Evolutionary conservation across 768 basidiomycete genomes (phyloP).

Genomic region (Nidula microcarpa): DNA sequence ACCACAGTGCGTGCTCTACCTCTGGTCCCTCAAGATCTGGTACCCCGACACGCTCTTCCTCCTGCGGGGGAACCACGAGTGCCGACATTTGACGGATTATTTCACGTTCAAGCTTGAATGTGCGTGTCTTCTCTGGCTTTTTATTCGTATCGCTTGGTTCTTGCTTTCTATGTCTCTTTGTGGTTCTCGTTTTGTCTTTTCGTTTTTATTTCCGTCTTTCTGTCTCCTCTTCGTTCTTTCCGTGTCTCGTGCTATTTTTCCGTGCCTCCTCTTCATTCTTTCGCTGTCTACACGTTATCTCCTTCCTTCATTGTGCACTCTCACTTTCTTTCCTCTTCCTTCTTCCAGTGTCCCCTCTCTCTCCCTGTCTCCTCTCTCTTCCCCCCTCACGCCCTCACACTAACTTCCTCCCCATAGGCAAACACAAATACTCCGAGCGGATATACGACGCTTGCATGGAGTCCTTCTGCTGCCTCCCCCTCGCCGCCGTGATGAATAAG

Average conservation of each 20-base stretch:
- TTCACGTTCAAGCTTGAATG: slow-evolving; percentile 99
- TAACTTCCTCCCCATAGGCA: slow-evolving; percentile 48
- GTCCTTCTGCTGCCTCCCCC: slow-evolving; percentile 90
- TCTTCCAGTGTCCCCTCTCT: background rate
- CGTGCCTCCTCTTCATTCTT: background rate
- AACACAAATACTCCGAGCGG: slow-evolving; percentile 97
- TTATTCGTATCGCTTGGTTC: background rate
- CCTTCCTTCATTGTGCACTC: background rate
- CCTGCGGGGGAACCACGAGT: slow-evolving; percentile 97
- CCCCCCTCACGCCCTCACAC: background rate
- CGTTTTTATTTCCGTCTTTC: too few species aligned
- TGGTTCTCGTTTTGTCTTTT: too few species aligned
- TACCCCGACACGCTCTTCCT: slow-evolving; percentile 97
- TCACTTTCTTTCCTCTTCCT: background rate
- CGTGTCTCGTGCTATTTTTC: too few species aligned
- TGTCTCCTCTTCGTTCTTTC: too few species aligned
- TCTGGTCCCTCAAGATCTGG: slow-evolving; percentile 99
- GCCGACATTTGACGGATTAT: slow-evolving; percentile 96
- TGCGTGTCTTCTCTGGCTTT: slow-evolving; percentile 33
- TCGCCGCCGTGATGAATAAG: slow-evolving; percentile 99
- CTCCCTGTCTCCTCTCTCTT: too few species aligned
- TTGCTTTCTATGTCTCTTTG: background rate
- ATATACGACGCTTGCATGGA: slow-evolving; percentile 99
- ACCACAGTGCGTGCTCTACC: slow-evolving; percentile 88
- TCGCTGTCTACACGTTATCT: slow-evolving; percentile 3